A percentile compares a stretch with the other conserved stretches of the same genome.
Evolutionary conservation across 2,329 filamentous ascomycete genomes (phyloP).

Genomic region (Fusarium palustre): DNA sequence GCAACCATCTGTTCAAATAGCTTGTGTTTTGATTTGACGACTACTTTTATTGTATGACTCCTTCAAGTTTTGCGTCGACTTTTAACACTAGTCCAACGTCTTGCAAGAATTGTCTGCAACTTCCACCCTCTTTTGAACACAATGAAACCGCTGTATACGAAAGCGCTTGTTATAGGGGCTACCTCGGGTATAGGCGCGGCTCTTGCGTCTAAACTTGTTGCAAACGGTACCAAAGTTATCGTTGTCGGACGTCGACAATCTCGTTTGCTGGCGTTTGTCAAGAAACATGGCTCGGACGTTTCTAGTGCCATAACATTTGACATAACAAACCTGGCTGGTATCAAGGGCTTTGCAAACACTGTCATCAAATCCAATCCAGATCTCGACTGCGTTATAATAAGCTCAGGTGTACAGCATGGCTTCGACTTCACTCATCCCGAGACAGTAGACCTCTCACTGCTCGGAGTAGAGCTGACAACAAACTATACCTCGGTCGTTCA

Average conservation of each 20-base stretch:
- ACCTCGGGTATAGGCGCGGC: background rate
- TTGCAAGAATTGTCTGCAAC: background rate
- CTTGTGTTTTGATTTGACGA: too few species aligned
- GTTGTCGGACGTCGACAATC: background rate
- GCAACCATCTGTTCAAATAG: too few species aligned
- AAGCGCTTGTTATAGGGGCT: background rate
- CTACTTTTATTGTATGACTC: too few species aligned
- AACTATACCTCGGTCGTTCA: constrained; percentile 8
- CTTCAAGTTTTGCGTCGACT: background rate
- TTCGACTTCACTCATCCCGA: background rate
- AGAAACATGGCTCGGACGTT: background rate
- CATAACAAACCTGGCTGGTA: background rate
- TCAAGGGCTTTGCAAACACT: background rate
- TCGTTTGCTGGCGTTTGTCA: background rate
- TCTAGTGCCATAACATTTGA: background rate
- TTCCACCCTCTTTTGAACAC: background rate
- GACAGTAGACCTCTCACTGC: background rate
- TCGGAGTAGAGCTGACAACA: background rate
- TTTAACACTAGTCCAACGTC: background rate
- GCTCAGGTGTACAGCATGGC: background rate
- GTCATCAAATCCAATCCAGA: background rate
- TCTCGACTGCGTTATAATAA: background rate
- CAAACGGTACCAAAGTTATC: background rate
- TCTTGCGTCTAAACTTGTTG: background rate
- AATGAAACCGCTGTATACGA: background rate